Conservation (phyloP, 805 yeast species). For the Saturnispora hagleri region DNA sequence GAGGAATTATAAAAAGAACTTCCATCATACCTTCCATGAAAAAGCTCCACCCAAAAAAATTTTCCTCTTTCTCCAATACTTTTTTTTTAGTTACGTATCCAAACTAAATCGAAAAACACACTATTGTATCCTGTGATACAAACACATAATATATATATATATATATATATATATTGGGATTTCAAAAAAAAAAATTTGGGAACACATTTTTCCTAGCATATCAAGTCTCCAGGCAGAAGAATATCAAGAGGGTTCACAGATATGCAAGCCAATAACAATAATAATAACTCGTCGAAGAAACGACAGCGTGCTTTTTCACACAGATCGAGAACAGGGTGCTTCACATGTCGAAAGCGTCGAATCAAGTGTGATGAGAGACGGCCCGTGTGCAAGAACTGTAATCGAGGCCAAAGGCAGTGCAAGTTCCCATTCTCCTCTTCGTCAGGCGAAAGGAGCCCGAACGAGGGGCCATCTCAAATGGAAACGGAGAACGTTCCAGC, state of each 20-base stretch:
- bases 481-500: background rate
- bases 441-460: background rate
- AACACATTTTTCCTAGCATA: too few species aligned
- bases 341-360: slow-evolving; percentile 62
- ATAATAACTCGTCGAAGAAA: slow-evolving; percentile 20
- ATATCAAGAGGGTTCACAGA: background rate
- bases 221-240: too few species aligned
- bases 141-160: too few species aligned
- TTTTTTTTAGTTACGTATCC: background rate
- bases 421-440: slow-evolving; percentile 37
- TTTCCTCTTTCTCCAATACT: background rate
- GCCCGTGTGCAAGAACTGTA: slow-evolving; percentile 62
- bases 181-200: too few species aligned
- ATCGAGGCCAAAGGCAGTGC: slow-evolving; percentile 53
- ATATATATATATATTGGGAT: too few species aligned
- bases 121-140: background rate
- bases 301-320: slow-evolving; percentile 39
- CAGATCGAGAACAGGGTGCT: slow-evolving; percentile 67
- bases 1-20: background rate
- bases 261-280: background rate
- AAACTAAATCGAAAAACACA: background rate
- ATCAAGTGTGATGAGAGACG: slow-evolving; percentile 71
- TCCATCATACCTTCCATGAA: background rate
- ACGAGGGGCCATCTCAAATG: background rate
- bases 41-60: background rate